Evolutionary conservation across 768 basidiomycete genomes (phyloP), one percentile per base, ranked within the genome.

Genomic region (Leccinum subgranulosum): DNA sequence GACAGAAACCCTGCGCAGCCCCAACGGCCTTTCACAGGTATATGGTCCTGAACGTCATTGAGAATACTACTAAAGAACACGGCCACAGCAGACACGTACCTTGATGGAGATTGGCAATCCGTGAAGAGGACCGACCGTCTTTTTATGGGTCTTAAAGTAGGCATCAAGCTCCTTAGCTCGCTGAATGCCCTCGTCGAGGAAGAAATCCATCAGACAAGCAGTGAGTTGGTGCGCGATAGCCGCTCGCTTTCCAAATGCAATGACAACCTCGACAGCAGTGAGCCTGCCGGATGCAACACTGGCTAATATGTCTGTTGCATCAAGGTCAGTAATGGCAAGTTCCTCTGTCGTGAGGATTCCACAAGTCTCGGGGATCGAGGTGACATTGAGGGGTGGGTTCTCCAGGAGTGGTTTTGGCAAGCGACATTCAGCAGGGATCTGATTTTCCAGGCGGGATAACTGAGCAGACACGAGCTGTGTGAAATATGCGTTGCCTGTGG

Each of bases 211-310:
- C 11, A 80, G 54, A 56, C 76, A 79, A 46, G 64, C 61, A 4
- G 68, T 63, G 28, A 82, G 61, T 57, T 81, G 81, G 43, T 84
- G 81, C 4, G 81, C 82, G 51, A 84, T 75, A 15, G 76, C 75
- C 10, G 82, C 81, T n/a, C 83, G 71, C 65, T 81, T 81, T 53
- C 66, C 75, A 57, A 77, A 81, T 2, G 81, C 80, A 14, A 64
- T 67, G 6, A 74, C 71, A 23, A 77, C 76, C 17, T 73, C 71
- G 6, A 79, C 77, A 1, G 77, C 73, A 0, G 75, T 72, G 28
- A 73, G 66, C 52, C 69, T 41, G 10, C 72, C 69, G 5, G 53
- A 57, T 7, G 68, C 68, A 45, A 77, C 70, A 7, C 60, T 58
- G 45, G 62, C 48, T 17, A 71, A 50, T 27, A 78, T 53, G 6